A percentile compares a stretch with the other conserved stretches of the same genome.
phyloP scores from a whole-genome alignment of 2,329 filamentous ascomycete genomes.

The Pseudocercospora eumusae region DNA sequence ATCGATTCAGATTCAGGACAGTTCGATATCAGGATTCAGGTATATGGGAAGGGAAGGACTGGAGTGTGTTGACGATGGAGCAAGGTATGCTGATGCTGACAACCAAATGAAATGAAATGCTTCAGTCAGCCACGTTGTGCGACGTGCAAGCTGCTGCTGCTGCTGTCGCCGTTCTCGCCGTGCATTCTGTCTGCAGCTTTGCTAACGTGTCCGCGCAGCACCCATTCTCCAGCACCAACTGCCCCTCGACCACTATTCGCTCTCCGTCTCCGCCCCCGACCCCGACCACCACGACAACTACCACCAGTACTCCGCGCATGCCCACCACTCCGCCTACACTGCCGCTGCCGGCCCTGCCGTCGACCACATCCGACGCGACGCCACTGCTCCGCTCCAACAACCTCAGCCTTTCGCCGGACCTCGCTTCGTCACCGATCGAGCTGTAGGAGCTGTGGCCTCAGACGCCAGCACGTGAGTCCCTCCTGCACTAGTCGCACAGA shows the following conservation, averaged over 20 bases:
- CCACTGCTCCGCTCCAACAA: conserved; percentile 50
- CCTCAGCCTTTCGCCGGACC: conserved; percentile 46
- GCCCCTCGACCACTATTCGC: conserved; percentile 46
- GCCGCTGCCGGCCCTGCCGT: conserved; percentile 45
- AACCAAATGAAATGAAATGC: conserved; percentile 11
- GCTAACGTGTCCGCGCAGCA: conserved; percentile 46
- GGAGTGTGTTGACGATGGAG: conserved; percentile 34
- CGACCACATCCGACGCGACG: conserved; percentile 55
- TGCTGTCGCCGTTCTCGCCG: conserved; percentile 23
- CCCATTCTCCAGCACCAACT: conserved; percentile 49
- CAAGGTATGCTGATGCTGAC: conserved; percentile 38
- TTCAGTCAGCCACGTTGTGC: conserved; percentile 27
- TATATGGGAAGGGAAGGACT: no score
- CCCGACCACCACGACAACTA: conserved; percentile 50
- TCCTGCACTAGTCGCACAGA: conserved; percentile 20
- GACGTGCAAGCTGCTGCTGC: conserved; percentile 29
- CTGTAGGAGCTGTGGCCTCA: conserved; percentile 52
- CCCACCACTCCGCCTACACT: conserved; percentile 49
- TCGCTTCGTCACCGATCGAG: conserved; percentile 56
- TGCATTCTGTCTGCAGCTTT: no score
- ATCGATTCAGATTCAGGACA: no score
- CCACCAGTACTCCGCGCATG: conserved; percentile 48
- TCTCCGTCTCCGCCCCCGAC: no score
- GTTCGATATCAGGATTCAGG: no score
- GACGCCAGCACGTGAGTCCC: conserved; percentile 57